These are phyloP conservation scores for Sanghuangporus sanghuang DNA, from an alignment of 1,284 basidiomycete species.

Conservation along the genomic window DNA sequence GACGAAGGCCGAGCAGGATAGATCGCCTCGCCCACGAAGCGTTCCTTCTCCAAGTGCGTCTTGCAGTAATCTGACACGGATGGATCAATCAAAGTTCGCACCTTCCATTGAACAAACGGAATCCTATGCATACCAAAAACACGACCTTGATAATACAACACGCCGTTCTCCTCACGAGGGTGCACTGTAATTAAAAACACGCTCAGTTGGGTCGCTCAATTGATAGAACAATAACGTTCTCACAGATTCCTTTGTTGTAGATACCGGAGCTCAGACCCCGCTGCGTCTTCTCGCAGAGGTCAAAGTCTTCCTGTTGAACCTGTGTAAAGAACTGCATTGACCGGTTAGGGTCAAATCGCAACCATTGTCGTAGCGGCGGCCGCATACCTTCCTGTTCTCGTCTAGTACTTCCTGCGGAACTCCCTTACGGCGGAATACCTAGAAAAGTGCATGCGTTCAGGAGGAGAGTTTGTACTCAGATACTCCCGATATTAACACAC, in stretches of 20 bases:
- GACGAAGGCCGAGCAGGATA: constrained; percentile 20
- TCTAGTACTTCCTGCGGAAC: constrained; percentile 20
- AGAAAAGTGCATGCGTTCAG: background rate
- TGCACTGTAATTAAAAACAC: constrained; percentile 17
- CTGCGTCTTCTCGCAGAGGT: constrained; percentile 23
- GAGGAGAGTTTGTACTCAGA: background rate
- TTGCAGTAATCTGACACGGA: constrained; percentile 14
- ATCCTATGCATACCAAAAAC: constrained; percentile 18
- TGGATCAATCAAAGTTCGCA: background rate
- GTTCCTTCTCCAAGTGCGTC: constrained; percentile 22
- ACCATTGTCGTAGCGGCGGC: constrained; percentile 11
- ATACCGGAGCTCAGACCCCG: constrained; percentile 24
- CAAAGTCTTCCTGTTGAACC: constrained; percentile 25
- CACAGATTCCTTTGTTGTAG: constrained; percentile 21
- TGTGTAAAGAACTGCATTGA: constrained; percentile 20
- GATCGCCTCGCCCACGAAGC: constrained; percentile 20
- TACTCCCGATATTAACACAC: background rate
- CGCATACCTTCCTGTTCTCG: constrained; percentile 19
- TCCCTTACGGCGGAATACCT: constrained; percentile 22
- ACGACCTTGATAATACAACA: constrained; percentile 24
- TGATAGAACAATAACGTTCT: background rate
- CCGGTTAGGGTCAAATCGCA: background rate
- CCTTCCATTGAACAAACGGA: background rate
- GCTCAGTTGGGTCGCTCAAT: background rate
- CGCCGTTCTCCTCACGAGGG: constrained; percentile 22